phyloP scores from a whole-genome alignment of 306 rosid species.

The Sicyos baderoa region DNA sequence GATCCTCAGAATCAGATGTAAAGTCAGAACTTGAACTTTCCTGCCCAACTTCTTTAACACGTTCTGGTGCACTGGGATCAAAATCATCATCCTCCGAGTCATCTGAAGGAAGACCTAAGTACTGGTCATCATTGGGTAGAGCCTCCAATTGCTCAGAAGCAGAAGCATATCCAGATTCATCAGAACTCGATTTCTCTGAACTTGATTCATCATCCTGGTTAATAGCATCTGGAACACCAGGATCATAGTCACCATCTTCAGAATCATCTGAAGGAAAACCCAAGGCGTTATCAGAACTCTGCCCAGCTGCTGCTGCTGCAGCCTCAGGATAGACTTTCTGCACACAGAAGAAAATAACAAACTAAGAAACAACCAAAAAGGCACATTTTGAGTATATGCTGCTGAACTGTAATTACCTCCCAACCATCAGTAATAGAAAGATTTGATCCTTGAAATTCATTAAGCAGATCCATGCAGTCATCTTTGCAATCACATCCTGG shows the following conservation, averaged over 20 bases:
- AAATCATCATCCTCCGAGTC: constrained; percentile 81
- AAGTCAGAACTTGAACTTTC: constrained; percentile 87
- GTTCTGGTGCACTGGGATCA: constrained; percentile 52
- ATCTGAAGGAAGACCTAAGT: constrained; percentile 71
- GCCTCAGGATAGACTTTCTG: constrained; percentile 96
- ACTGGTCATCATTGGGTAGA: constrained; percentile 43
- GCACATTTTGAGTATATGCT: neutral
- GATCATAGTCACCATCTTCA: constrained; percentile 80
- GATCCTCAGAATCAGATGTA: constrained; percentile 94
- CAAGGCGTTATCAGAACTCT: constrained; percentile 41
- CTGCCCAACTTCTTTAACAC: constrained; percentile 26
- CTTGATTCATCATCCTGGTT: constrained; percentile 52
- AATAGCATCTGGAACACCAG: constrained; percentile 48
- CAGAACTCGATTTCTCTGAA: constrained; percentile 47
- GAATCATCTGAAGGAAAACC: constrained; percentile 90
- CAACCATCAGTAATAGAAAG: constrained; percentile 61
- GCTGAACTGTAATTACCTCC: constrained; percentile 58
- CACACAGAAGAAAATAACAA: constrained; percentile 28
- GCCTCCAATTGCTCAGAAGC: constrained; percentile 66
- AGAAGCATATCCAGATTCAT: constrained; percentile 60
- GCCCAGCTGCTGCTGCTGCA: constrained; percentile 52
- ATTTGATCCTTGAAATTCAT: constrained; percentile 67
- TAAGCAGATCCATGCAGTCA: constrained; percentile 71
- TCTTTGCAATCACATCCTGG: constrained; percentile 98
- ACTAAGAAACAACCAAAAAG: constrained; percentile 7